Evolutionary conservation across 495 filamentous ascomycete genomes (phyloP), one percentile per base, ranked within the genome.

Genomic region (Aspergillus sparsus): DNA sequence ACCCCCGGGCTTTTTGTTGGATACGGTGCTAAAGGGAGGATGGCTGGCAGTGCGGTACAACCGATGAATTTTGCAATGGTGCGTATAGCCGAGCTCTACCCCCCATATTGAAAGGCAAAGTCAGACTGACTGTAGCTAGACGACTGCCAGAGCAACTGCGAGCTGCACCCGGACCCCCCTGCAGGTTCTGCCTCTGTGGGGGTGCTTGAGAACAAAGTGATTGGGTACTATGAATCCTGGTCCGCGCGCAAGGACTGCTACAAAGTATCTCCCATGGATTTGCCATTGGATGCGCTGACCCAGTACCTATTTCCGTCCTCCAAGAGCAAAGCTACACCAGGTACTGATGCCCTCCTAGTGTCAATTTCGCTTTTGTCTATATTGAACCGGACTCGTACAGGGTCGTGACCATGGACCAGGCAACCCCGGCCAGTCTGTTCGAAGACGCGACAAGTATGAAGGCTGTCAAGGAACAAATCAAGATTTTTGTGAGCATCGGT

Each of bases 341-440:
- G n/a, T 45, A 45, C 42, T 45, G 42, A 45, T 45, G 42, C 42
- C 5, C 42, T 12, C 2, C 42, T 45, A 45, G 42, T 45, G 12
- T 52, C 31, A 52, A 52, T n/a, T 15, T 52, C 21, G 49, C 49
- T 6, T 52, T 52, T 36, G 49, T 13, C 49, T 52, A 52, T 36
- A 52, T 52, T 36, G 49, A 34, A 4, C 49, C 49, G 8, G 49
- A 34, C 5, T 35, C 13, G 4, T 36, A 12, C 32, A 15, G 7
- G 13, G 33, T 52, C 21, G 33, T 52, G 2, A 35, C 31, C 49
- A 52, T 52, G 49, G 49, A 52, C 33, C 31, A 52, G 2, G 42
- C 42, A 45, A 45, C 42, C 42, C 42, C 42, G 42, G 42, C 42
- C 42, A 45, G 42, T 12, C 42, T 45, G 11, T 45, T 45, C 5